Conservation (phyloP, 495 filamentous ascomycete genomes). For the Podospora anserina region DNA sequence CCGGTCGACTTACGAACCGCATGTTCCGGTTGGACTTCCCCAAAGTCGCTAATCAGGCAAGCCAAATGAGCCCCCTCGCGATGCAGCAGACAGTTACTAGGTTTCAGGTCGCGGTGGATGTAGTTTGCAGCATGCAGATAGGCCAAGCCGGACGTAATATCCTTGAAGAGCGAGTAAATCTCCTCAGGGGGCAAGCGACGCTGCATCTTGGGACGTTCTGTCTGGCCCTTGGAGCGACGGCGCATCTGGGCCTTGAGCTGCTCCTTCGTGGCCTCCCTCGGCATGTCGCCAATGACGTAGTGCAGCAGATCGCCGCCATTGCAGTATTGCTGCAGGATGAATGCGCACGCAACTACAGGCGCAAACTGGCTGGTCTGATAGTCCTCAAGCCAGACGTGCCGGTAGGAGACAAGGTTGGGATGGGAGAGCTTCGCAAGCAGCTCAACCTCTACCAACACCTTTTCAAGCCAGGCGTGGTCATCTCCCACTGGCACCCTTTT, state of each 20-base stretch:
- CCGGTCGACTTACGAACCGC: conserved; percentile 80
- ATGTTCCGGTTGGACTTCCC: conserved; percentile 84
- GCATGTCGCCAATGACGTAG: conserved; percentile 72
- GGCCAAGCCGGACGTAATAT: conserved; percentile 86
- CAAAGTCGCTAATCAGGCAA: conserved; percentile 94
- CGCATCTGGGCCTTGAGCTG: conserved; percentile 83
- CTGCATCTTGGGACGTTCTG: conserved; percentile 47
- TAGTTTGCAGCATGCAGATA: conserved; percentile 92
- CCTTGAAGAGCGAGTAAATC: conserved; percentile 94
- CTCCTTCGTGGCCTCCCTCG: conserved; percentile 61
- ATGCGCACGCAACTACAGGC: conserved; percentile 89
- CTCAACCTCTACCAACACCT: conserved; percentile 87
- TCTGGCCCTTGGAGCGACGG: conserved; percentile 61
- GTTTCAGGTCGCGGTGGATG: conserved; percentile 94
- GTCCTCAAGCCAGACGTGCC: conserved; percentile 95
- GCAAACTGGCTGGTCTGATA: conserved; percentile 78
- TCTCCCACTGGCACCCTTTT: conserved; percentile 95
- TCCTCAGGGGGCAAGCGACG: conserved; percentile 77
- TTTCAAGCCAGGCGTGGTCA: conserved; percentile 93
- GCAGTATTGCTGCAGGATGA: conserved; percentile 97
- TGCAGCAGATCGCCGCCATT: conserved; percentile 89
- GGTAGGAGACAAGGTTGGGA: conserved; percentile 94
- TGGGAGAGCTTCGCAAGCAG: conserved; percentile 87
- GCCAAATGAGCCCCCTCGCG: conserved; percentile 63
- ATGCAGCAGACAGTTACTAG: conserved; percentile 91